These are phyloP conservation scores for Pythium rhizo-oryzae DNA, from an alignment of 352 stramenopile genomes.

Conservation along the genomic window DNA sequence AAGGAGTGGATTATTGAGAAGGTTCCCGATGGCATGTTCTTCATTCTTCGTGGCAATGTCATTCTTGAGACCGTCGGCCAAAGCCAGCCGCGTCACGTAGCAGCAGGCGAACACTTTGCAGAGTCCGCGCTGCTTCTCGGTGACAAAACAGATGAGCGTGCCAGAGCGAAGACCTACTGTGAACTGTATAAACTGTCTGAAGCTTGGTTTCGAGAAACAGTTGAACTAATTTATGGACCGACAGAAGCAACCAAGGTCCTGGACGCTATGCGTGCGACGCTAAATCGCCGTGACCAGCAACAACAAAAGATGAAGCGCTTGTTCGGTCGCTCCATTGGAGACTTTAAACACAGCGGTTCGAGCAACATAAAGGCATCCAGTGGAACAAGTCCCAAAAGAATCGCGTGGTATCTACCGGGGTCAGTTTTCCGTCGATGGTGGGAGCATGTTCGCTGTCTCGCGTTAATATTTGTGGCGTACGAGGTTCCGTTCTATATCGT, in stretches of 20 bases:
- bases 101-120: constrained; percentile 60
- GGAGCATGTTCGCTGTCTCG: constrained; percentile 55
- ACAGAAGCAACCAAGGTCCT: constrained; percentile 32
- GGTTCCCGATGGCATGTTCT: constrained; percentile 64
- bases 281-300: constrained; percentile 59
- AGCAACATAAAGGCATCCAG: background rate
- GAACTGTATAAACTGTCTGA: constrained; percentile 75
- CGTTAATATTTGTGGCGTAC: constrained; percentile 56
- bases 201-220: constrained; percentile 47
- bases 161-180: constrained; percentile 65
- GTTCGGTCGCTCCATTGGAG: constrained; percentile 45
- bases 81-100: constrained; percentile 35
- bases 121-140: constrained; percentile 52
- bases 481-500: constrained; percentile 71
- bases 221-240: constrained; percentile 58
- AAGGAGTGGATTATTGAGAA: constrained; percentile 83
- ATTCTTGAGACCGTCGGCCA: constrained; percentile 38
- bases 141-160: constrained; percentile 48
- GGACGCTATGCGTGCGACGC: constrained; percentile 59
- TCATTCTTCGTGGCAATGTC: constrained; percentile 59
- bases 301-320: constrained; percentile 83
- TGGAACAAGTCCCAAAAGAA: background rate
- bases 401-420: constrained; percentile 46
- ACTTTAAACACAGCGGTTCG: constrained; percentile 8
- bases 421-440: constrained; percentile 64